Evolutionary conservation across 2,329 filamentous ascomycete species (phyloP), one percentile per base, ranked within the genome.

Genomic region (Alternaria conjuncta): DNA sequence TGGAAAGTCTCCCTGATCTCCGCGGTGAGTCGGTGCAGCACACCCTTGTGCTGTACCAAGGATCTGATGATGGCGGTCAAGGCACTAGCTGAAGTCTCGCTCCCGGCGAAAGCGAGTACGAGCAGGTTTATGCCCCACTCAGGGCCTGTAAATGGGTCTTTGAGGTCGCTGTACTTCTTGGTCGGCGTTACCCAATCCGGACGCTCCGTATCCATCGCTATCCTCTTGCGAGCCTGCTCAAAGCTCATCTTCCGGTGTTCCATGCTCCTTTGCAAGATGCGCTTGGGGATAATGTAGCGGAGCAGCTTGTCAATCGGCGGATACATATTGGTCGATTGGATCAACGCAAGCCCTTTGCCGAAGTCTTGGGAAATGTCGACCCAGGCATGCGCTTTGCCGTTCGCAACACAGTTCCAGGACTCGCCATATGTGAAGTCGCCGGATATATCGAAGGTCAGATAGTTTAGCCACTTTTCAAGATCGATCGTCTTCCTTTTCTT

Each of bases 371-470:
- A 65, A 10, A 76, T 66, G 6, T 71, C 72, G 5, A 84, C 79
- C 79, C 80, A 84, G 6, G 76, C 74, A 63, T 83, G 78, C 21
- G 77, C 77, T 12, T 77, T 70, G 3, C 70, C 73, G 5, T 73
- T 72, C 25, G 75, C 66, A 3, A 84, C 66, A 47, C 79, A 81
- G 15, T 74, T 71, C 50, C 83, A 84, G 2, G 84, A 81, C 15
- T 84, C 81, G 0, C 85, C 86, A 64, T 87, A 87, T 0, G 85
- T 83, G 20, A 87, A 78, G 66, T 85, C 83, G 20, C 82, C 82
- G 56, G 71, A 66, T 2, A 77, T 67, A 18, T 77, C 75, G 32
- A 76, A 76, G 5, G 66, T 74, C 9, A 72, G 43, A 18, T 58
- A 70, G 21, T 69, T 68, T 10, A 74, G 51, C 61, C 72, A 65